A percentile compares a stretch with the other conserved stretches of the same genome.
These are phyloP conservation scores for Eimeria acervulina DNA, from an alignment of 169 alveolate genomes.

Conservation along the genomic window DNA sequence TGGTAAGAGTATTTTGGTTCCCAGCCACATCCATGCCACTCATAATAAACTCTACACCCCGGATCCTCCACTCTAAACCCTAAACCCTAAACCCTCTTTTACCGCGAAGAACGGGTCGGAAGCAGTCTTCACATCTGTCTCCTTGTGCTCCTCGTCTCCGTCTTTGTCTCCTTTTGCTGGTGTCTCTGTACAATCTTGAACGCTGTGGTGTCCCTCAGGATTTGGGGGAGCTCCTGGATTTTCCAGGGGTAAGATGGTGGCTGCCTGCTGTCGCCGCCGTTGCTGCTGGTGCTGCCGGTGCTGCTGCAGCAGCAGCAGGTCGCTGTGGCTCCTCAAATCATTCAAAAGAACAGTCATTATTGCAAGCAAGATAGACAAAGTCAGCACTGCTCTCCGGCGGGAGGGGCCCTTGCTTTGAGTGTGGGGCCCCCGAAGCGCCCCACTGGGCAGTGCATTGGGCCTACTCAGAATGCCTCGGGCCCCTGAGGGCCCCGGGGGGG, in stretches of 20 bases:
- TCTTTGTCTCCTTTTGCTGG: neutral
- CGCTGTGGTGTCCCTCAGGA: neutral
- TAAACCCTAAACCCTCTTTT: neutral
- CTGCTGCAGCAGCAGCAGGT: constrained; percentile 19
- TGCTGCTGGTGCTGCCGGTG: constrained; percentile 34
- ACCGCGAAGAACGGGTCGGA: neutral
- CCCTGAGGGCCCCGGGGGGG: no score
- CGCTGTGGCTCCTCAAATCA: neutral
- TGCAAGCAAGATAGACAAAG: neutral
- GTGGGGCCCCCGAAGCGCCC: constrained; percentile 2
- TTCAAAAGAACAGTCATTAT: neutral
- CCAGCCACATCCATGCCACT: neutral
- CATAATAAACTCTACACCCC: neutral
- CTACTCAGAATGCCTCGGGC: neutral
- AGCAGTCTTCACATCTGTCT: neutral
- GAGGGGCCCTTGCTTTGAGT: neutral
- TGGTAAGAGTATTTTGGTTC: no score
- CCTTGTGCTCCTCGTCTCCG: neutral
- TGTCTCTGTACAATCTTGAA: neutral
- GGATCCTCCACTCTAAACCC: neutral
- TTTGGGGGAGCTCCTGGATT: neutral
- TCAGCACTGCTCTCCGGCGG: neutral
- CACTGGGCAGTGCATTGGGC: neutral
- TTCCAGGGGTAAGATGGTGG: neutral
- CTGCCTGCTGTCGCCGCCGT: neutral